A percentile compares a stretch with the other conserved stretches of the same genome.
Conservation (phyloP, 108 stramenopile species). For the Cylindrotheca closterium region DNA sequence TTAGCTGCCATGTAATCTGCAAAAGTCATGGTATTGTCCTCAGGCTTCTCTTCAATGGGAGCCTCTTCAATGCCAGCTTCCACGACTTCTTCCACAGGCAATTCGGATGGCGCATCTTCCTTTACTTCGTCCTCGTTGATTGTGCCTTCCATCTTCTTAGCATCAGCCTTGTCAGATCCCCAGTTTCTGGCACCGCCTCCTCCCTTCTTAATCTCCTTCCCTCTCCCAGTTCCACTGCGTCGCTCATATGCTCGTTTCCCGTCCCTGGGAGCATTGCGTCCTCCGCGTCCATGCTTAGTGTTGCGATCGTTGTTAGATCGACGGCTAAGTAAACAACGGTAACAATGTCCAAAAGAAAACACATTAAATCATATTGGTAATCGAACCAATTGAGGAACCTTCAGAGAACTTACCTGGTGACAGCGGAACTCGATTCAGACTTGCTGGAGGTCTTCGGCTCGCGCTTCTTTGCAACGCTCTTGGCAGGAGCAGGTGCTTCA, state of each 20-base stretch:
- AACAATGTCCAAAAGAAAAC: slow-evolving; percentile 6
- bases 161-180: slow-evolving; percentile 84
- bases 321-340: slow-evolving; percentile 9
- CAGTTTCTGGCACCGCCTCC: slow-evolving; percentile 92
- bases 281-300: slow-evolving; percentile 81
- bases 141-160: slow-evolving; percentile 70
- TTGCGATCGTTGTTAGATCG: slow-evolving; percentile 68
- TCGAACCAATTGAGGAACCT: neutral
- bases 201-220: slow-evolving; percentile 87
- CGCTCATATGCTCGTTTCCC: slow-evolving; percentile 89
- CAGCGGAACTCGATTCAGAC: slow-evolving; percentile 22
- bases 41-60: slow-evolving; percentile 45
- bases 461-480: slow-evolving; percentile 45
- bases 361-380: neutral
- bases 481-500: slow-evolving; percentile 52
- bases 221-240: slow-evolving; percentile 89
- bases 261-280: slow-evolving; percentile 65
- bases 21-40: slow-evolving; percentile 80
- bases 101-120: slow-evolving; percentile 31
- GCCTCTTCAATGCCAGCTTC: slow-evolving; percentile 9
- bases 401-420: slow-evolving; percentile 2
- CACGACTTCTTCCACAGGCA: slow-evolving; percentile 20
- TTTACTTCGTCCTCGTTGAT: slow-evolving; percentile 49
- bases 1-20: slow-evolving; percentile 86
- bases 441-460: slow-evolving; percentile 40